These are phyloP conservation scores for Spongiforma sp. DNA, from an alignment of 1,284 basidiomycete species.

Conservation along the genomic window DNA sequence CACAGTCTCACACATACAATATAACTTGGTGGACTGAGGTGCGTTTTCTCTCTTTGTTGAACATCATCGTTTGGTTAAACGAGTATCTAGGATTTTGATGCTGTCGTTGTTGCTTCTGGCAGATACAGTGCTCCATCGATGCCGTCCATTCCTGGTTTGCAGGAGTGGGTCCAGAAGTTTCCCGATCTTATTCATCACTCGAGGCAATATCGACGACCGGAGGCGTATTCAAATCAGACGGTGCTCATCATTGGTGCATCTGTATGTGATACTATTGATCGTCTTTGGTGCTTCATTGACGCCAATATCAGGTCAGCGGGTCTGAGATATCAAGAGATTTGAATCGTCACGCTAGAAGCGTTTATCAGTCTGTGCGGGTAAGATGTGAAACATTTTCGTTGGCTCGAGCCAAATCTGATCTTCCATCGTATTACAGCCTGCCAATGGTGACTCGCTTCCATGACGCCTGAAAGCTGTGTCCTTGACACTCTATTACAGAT, in stretches of 20 bases:
- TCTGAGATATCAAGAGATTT: slow-evolving; percentile 21
- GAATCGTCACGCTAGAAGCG: slow-evolving; percentile 9
- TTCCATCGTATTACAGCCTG: slow-evolving; percentile 1
- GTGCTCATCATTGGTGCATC: slow-evolving; percentile 53
- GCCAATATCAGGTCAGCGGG: slow-evolving; percentile 10
- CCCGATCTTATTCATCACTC: slow-evolving; percentile 47
- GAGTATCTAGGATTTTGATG: slow-evolving; percentile 16
- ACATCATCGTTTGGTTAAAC: not conserved
- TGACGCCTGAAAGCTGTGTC: too few relatives aligned
- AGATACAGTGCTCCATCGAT: slow-evolving; percentile 20
- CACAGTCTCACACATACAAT: slow-evolving; percentile 35
- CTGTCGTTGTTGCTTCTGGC: slow-evolving; percentile 21
- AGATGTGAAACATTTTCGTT: not conserved
- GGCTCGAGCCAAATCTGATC: not conserved
- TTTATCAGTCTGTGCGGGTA: slow-evolving; percentile 23
- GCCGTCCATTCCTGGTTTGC: slow-evolving; percentile 20
- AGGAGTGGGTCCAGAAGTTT: slow-evolving; percentile 42
- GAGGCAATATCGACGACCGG: slow-evolving; percentile 49
- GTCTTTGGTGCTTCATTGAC: not conserved
- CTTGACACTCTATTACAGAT: slow-evolving; percentile 5
- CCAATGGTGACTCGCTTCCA: slow-evolving; percentile 13
- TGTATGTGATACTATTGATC: slow-evolving; percentile 9
- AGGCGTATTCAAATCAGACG: slow-evolving; percentile 43
- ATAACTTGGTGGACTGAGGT: slow-evolving; percentile 30
- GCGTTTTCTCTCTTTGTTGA: not conserved